Conservation (phyloP, 805 yeast species). For the Yamadazyma olivae region DNA sequence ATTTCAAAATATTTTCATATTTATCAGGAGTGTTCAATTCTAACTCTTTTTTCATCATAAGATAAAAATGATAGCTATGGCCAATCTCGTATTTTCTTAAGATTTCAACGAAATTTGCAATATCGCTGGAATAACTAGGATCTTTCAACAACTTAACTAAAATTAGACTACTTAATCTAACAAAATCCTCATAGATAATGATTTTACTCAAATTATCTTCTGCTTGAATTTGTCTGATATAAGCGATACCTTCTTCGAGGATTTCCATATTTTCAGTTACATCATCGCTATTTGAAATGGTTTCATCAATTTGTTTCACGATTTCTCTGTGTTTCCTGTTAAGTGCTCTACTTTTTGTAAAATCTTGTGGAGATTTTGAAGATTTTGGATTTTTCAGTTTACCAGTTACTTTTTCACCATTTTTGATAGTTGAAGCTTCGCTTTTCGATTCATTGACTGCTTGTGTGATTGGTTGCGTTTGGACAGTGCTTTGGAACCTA, state of each 20-base stretch:
- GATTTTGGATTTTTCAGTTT: too few relatives aligned
- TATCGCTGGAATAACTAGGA: neutral
- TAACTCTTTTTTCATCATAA: slow-evolving; percentile 17
- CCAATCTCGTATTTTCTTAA: slow-evolving; percentile 29
- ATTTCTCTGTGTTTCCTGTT: slow-evolving; percentile 21
- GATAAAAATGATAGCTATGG: slow-evolving; percentile 29
- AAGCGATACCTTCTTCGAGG: slow-evolving; percentile 39
- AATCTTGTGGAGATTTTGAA: too few relatives aligned
- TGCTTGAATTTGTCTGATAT: slow-evolving; percentile 34
- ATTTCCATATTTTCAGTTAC: slow-evolving; percentile 32
- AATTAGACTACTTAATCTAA: slow-evolving; percentile 18
- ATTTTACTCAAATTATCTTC: slow-evolving; percentile 29
- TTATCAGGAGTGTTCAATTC: slow-evolving; percentile 13
- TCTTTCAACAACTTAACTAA: slow-evolving; percentile 9
- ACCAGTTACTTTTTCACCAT: neutral
- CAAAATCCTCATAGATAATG: slow-evolving; percentile 23
- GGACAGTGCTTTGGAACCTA: neutral
- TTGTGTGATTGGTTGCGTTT: neutral
- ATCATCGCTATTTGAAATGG: slow-evolving; percentile 19
- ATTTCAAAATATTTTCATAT: slow-evolving; percentile 23
- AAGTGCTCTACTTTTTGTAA: too few relatives aligned
- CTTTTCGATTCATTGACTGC: too few relatives aligned
- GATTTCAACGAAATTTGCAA: slow-evolving; percentile 22
- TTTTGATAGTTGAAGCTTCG: too few relatives aligned
- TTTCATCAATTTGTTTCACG: slow-evolving; percentile 24